A percentile compares a stretch with the other conserved stretches of the same genome.
phyloP scores from a whole-genome alignment of 2,329 filamentous ascomycete species.

The Geosmithia putterillii region DNA sequence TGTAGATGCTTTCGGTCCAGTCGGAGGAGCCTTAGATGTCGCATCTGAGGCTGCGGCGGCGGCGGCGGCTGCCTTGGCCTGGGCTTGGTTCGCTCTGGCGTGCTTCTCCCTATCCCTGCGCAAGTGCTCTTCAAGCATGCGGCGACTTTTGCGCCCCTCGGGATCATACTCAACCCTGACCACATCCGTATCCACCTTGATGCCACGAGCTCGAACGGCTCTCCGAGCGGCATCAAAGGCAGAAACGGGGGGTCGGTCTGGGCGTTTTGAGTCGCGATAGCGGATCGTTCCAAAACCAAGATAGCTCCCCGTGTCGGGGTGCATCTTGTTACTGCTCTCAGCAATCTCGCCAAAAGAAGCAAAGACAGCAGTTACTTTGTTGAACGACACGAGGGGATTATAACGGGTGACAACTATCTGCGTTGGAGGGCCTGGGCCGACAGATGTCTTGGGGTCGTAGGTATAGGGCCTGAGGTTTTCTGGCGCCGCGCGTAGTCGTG shows the following conservation, averaged over 20 bases:
- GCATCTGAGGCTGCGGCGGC: not conserved
- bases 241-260: conserved; percentile 33
- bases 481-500: conserved; percentile 56
- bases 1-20: conserved; percentile 21
- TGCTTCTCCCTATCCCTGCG: conserved; percentile 54
- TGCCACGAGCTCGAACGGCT: conserved; percentile 64
- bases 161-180: conserved; percentile 83
- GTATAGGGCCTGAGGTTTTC: conserved; percentile 73
- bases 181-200: conserved; percentile 64
- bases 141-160: conserved; percentile 71
- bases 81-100: conserved; percentile 20
- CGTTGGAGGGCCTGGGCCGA: conserved; percentile 78
- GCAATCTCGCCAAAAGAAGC: conserved; percentile 77
- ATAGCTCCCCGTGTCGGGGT: conserved; percentile 88
- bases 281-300: conserved; percentile 86
- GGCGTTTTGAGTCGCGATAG: conserved; percentile 60
- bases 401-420: conserved; percentile 95
- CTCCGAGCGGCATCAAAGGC: conserved; percentile 72
- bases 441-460: conserved; percentile 71
- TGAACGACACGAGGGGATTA: conserved; percentile 74
- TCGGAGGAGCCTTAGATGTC: conserved; percentile 18
- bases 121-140: conserved; percentile 64
- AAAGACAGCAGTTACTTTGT: conserved; percentile 65
- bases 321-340: conserved; percentile 85
- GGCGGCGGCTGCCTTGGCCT: conserved; percentile 12